A percentile compares a stretch with the other conserved stretches of the same genome.
Evolutionary conservation across 1,284 basidiomycete genomes (phyloP).

Genomic region (Anthracocystis setariae): DNA sequence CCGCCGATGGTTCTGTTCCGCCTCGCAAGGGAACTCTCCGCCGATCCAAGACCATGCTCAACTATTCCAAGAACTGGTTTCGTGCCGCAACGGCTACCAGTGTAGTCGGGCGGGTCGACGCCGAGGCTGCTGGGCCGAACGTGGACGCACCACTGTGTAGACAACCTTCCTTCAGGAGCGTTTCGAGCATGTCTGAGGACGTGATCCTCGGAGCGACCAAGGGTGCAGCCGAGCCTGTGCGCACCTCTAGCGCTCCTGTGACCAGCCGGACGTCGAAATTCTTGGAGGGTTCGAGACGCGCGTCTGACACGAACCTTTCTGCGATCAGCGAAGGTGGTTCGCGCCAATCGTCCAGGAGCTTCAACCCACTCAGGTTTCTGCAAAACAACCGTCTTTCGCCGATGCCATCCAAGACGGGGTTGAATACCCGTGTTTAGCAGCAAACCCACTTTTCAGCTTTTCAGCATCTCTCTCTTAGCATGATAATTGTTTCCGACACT

Average conservation of each 20-base stretch:
- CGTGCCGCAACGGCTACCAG: slow-evolving; percentile 32
- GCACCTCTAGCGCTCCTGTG: slow-evolving; percentile 24
- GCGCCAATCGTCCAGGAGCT: slow-evolving; percentile 18
- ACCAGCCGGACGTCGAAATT: slow-evolving; percentile 20
- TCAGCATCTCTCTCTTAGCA: not conserved
- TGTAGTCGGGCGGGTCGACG: slow-evolving; percentile 30
- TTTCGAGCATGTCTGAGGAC: not conserved
- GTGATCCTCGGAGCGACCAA: slow-evolving; percentile 1
- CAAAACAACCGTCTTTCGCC: slow-evolving; percentile 44
- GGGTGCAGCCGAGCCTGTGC: slow-evolving; percentile 18
- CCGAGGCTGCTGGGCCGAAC: slow-evolving; percentile 15
- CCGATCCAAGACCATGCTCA: slow-evolving; percentile 49
- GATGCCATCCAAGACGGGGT: slow-evolving; percentile 29
- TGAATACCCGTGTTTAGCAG: slow-evolving; percentile 1
- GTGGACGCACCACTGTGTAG: slow-evolving; percentile 1
- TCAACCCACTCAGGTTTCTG: slow-evolving; percentile 37
- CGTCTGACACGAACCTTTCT: slow-evolving; percentile 35
- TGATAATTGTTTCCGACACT: not conserved
- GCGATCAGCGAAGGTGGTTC: slow-evolving; percentile 18
- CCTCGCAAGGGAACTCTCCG: slow-evolving; percentile 33
- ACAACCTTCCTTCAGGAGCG: slow-evolving; percentile 8
- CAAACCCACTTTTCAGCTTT: not conserved
- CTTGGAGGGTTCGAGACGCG: slow-evolving; percentile 19
- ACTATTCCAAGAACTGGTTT: slow-evolving; percentile 41
- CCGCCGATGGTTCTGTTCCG: slow-evolving; percentile 1